Conservation (phyloP, 345 rosid species). For the Garcia nutans region DNA sequence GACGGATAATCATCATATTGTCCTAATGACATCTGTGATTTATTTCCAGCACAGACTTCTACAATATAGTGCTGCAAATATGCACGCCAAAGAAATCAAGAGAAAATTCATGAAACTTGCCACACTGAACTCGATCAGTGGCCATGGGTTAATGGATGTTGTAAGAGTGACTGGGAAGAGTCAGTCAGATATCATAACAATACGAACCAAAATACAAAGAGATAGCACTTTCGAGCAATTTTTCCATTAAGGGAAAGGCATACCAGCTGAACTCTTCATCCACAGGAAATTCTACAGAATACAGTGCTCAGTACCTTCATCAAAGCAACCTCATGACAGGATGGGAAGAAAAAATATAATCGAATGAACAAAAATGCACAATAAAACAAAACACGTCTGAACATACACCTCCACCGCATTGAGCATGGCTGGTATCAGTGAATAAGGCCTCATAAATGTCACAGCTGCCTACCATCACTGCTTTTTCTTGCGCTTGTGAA, state of each 20-base stretch:
- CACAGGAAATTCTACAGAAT: background rate
- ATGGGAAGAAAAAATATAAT: background rate
- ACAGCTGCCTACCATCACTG: background rate
- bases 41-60: background rate
- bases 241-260: background rate
- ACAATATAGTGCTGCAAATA: background rate
- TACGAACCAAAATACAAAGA: background rate
- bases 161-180: background rate
- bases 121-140: background rate
- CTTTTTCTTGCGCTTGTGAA: background rate
- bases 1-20: background rate
- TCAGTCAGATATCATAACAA: background rate
- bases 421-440: background rate
- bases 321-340: background rate
- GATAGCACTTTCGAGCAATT: background rate
- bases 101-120: background rate
- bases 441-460: background rate
- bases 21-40: background rate
- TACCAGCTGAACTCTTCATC: background rate
- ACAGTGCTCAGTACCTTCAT: background rate
- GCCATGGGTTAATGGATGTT: background rate
- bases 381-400: background rate
- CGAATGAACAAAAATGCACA: background rate
- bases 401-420: background rate
- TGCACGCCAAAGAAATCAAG: background rate